Base-by-base conservation (phyloP, 495 filamentous ascomycete genomes). In the Daldinia childiae region DNA sequence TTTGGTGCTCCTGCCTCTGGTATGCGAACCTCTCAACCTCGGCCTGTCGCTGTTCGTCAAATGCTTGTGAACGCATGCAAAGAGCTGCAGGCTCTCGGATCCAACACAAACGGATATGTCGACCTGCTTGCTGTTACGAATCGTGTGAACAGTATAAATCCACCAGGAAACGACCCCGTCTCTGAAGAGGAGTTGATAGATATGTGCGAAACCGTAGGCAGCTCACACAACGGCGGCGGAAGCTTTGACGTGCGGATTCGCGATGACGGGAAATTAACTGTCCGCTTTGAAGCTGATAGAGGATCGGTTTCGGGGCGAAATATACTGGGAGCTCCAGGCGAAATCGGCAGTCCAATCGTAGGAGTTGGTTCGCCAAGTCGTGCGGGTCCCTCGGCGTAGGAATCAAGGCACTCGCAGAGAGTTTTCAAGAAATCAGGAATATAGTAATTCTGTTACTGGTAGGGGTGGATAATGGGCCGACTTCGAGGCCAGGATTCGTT, bases 151-250 rank as follows among this genome's bases (percentile, higher is more conserved):
- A 76, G 84, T 51, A 79, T 88, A 38, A 88, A 86, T 34, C 80
- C 85, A 41, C 69, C 73, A 56, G 68, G 65, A 8, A 90, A 93
- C 43, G 79, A 86, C 1, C 79, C 86, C 0, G 87, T 95, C 64
- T 82, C 82, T 3, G 82, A 91, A 58, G 82, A 87, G 30, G 94
- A 97, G 69, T 84, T 99, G 78, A 84, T 93, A n/a, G 91, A 93
- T 54, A 92, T 97, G 62, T 95, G 92, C 78, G 94, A 98, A 68
- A 96, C 94, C 1, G 91, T 95, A 76, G 95, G 95, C 64, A 96
- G 92, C 73, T 75, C 82, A 0, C 87, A 91, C 55, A 98, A 98
- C 70, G 95, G 95, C 58, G 95, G 95, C 58, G 95, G 95, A 19
- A 90, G 84, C 45, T 97, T 98, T 77, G 86, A 85, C 26, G 83